Evolutionary conservation across 148 eudicot species (phyloP).

Genomic region (Cornus florida): DNA sequence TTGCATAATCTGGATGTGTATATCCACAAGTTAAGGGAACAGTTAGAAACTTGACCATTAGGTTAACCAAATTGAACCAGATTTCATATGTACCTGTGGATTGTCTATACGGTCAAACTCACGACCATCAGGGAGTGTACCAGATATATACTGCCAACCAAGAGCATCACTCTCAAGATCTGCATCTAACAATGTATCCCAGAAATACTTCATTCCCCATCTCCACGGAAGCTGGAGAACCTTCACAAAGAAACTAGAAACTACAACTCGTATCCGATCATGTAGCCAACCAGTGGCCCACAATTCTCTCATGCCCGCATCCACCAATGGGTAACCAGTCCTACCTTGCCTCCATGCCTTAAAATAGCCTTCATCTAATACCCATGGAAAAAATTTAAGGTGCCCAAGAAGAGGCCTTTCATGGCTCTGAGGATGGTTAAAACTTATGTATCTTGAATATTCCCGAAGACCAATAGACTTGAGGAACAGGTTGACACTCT

Average conservation of each 20-base stretch:
- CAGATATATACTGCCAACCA: slow-evolving; percentile 98
- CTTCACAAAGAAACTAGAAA: slow-evolving; percentile 96
- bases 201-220: slow-evolving; percentile 99
- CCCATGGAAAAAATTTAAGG: slow-evolving; percentile 95
- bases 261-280: slow-evolving; percentile 92
- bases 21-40: background rate
- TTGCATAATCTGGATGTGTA: background rate
- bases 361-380: slow-evolving; percentile 77
- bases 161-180: slow-evolving; percentile 99
- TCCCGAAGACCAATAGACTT: slow-evolving; percentile 94
- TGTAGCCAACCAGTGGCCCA: slow-evolving; percentile 99
- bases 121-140: slow-evolving; percentile 90
- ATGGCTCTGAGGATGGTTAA: slow-evolving; percentile 92
- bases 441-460: slow-evolving; percentile 93
- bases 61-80: background rate
- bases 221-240: slow-evolving; percentile 98
- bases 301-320: slow-evolving; percentile 98
- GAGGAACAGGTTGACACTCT: slow-evolving; percentile 92
- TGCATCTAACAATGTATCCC: slow-evolving; percentile 97
- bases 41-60: background rate
- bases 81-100: slow-evolving; percentile 64
- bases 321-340: slow-evolving; percentile 99
- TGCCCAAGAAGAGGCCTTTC: slow-evolving; percentile 89
- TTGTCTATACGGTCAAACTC: slow-evolving; percentile 94
- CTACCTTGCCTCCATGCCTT: slow-evolving; percentile 99